Percentiles rank a stretch among this genome's conserved stretches.
These are phyloP conservation scores for Aphanomyces astaci DNA, from an alignment of 352 stramenopile species.

Conservation along the genomic window DNA sequence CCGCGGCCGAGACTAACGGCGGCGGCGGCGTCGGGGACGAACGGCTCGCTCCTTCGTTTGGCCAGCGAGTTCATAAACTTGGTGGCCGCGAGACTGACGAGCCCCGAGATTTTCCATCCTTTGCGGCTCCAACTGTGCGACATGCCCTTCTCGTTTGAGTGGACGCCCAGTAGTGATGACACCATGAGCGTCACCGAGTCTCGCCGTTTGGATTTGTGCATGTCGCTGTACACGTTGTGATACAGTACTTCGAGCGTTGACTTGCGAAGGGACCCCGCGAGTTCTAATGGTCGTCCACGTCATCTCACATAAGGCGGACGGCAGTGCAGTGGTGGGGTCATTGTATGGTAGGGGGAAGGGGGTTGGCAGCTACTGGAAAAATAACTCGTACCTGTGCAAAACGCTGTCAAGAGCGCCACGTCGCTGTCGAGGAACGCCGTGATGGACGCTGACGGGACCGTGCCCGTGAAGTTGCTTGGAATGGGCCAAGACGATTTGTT, in stretches of 20 bases:
- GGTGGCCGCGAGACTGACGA: not conserved
- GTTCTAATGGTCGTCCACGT: conserved; percentile 3
- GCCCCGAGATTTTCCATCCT: not conserved
- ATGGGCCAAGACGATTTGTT: conserved; percentile 35
- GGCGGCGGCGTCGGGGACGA: not conserved
- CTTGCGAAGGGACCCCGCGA: not conserved
- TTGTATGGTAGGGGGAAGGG: too few relatives aligned
- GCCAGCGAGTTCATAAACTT: not conserved
- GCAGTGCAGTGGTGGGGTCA: too few relatives aligned
- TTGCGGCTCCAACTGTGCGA: not conserved
- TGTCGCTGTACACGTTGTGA: conserved; percentile 24
- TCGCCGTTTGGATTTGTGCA: conserved; percentile 29
- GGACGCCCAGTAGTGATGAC: not conserved
- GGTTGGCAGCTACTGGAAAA: too few relatives aligned
- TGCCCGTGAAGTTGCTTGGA: conserved; percentile 35
- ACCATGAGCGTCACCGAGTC: conserved; percentile 13
- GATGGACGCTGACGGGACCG: conserved; percentile 37
- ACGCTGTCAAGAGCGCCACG: conserved; percentile 55
- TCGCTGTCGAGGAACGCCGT: conserved; percentile 58
- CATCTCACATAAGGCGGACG: too few relatives aligned
- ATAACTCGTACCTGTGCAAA: conserved; percentile 75
- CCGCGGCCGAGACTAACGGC: not conserved
- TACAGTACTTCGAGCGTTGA: conserved; percentile 10
- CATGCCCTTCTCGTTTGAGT: not conserved
- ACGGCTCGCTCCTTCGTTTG: not conserved